Base-by-base conservation (phyloP, 2,329 filamentous ascomycete genomes). In the Periconia macrospinosa region DNA sequence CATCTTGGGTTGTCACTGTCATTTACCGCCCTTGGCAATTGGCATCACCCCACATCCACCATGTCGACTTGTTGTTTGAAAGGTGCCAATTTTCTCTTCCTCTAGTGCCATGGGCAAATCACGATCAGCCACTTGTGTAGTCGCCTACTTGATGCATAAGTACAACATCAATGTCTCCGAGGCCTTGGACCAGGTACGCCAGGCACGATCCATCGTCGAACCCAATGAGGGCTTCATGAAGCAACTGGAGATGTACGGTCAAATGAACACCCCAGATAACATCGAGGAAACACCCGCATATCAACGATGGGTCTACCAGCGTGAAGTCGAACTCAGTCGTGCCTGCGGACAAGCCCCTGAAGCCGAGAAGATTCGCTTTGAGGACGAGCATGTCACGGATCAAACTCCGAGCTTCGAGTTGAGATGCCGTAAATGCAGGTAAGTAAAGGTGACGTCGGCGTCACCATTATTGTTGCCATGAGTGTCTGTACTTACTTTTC, bases 61-160 rank as follows among this genome's bases (percentile, higher is more conserved):
- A n/a, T n/a, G n/a, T n/a, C n/a, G n/a, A n/a, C n/a, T n/a, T n/a
- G n/a, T n/a, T n/a, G n/a, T n/a, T n/a, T n/a, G n/a, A n/a, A n/a
- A n/a, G n/a, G n/a, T 74, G 69, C 69, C 69, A 72, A 73, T 58
- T 51, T 56, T 50, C 57, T 45, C 53, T 55, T 51, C 56, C 33
- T 70, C 65, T 76, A 96, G 94, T 81, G 93, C 92, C 19, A 96
- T 96, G 86, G 94, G 94, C 49, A 96, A 95, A 76, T 97, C 92
- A 33, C 90, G 94, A 54, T 97, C 93, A 45, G 90, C 93, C 61
- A 88, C 91, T 30, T 85, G 90, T 60, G 83, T 91, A 50, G 83
- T 95, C 53, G 93, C 94, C 56, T 97, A 92, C 74, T 80, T 97
- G 47, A 88, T 97, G 73, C 80, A 82, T 59, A 73, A 74, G 54